Percentiles rank a stretch among this genome's conserved stretches.
Conservation (phyloP, 78 protist species). For the Dictyostelium firmibasis region DNA sequence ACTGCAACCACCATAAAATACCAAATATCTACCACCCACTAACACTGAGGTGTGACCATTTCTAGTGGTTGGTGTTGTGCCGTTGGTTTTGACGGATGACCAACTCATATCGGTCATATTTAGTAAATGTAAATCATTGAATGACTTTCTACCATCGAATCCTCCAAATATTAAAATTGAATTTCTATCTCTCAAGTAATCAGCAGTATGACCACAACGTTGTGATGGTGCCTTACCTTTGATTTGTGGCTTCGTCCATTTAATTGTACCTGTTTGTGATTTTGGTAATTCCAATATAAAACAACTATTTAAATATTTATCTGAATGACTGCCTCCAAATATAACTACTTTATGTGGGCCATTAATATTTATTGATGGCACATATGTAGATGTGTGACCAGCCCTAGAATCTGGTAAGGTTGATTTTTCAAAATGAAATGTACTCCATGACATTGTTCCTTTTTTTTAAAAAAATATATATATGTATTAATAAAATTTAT, state of each 20-base stretch:
- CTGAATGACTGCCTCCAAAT: conserved; percentile 51
- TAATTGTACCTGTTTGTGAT: conserved; percentile 34
- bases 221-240: conserved; percentile 22
- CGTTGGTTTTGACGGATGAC: neutral
- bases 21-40: conserved; percentile 14
- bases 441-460: conserved; percentile 83
- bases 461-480: neutral
- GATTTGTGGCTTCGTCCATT: conserved; percentile 62
- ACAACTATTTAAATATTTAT: conserved; percentile 55
- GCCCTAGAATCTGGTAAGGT: conserved; percentile 64
- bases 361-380: neutral
- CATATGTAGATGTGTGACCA: conserved; percentile 47
- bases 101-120: conserved; percentile 17
- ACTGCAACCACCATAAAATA: conserved; percentile 55
- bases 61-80: conserved; percentile 43
- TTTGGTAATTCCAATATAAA: conserved; percentile 53
- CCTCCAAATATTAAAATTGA: conserved; percentile 51
- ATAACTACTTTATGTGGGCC: neutral
- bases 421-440: conserved; percentile 53
- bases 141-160: conserved; percentile 60
- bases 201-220: conserved; percentile 26
- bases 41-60: conserved; percentile 52
- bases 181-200: neutral
- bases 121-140: conserved; percentile 12
- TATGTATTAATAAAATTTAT: neutral